Percentiles rank a stretch among this genome's conserved stretches.
Evolutionary conservation across 2,329 filamentous ascomycete species (phyloP).

Genomic region (Penicillium sp.): DNA sequence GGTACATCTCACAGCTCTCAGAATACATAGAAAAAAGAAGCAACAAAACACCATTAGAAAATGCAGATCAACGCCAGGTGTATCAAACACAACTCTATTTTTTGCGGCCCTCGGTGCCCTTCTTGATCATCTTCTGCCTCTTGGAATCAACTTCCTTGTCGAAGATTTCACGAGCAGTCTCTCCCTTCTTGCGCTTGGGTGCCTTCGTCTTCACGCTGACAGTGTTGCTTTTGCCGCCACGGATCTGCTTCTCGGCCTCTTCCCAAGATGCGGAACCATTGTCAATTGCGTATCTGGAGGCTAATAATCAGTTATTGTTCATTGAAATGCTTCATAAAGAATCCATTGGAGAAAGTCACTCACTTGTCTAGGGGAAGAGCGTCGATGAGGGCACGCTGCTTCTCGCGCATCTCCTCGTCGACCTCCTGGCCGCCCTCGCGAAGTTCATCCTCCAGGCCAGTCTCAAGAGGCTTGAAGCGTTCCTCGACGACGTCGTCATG

Average conservation of each 20-base stretch:
- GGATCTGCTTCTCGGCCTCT: slow-evolving; percentile 71
- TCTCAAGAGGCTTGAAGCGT: slow-evolving; percentile 68
- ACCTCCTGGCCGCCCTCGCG: slow-evolving; percentile 79
- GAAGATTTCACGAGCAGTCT: slow-evolving; percentile 51
- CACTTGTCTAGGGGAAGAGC: slow-evolving; percentile 83
- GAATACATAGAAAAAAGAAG: slow-evolving; percentile 10
- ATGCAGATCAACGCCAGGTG: slow-evolving; percentile 19
- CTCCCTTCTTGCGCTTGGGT: slow-evolving; percentile 70
- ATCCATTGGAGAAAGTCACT: slow-evolving; percentile 36
- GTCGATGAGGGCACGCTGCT: slow-evolving; percentile 86
- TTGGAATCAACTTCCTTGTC: slow-evolving; percentile 44
- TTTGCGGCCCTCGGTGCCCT: slow-evolving; percentile 42
- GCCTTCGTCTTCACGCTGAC: slow-evolving; percentile 72
- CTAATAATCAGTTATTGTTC: slow-evolving; percentile 42
- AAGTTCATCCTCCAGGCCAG: slow-evolving; percentile 74
- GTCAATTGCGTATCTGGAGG: slow-evolving; percentile 45
- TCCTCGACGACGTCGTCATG: slow-evolving; percentile 62
- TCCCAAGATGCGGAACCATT: slow-evolving; percentile 54
- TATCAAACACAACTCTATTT: slow-evolving; percentile 26
- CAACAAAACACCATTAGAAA: slow-evolving; percentile 13
- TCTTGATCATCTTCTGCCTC: slow-evolving; percentile 46
- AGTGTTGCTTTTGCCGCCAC: slow-evolving; percentile 50
- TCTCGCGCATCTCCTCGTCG: slow-evolving; percentile 66
- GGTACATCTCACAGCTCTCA: slow-evolving; percentile 3
- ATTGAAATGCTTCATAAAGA: slow-evolving; percentile 13